These are phyloP conservation scores for Fusarium secorum DNA, from an alignment of 2,329 filamentous ascomycete genomes.

Conservation along the genomic window DNA sequence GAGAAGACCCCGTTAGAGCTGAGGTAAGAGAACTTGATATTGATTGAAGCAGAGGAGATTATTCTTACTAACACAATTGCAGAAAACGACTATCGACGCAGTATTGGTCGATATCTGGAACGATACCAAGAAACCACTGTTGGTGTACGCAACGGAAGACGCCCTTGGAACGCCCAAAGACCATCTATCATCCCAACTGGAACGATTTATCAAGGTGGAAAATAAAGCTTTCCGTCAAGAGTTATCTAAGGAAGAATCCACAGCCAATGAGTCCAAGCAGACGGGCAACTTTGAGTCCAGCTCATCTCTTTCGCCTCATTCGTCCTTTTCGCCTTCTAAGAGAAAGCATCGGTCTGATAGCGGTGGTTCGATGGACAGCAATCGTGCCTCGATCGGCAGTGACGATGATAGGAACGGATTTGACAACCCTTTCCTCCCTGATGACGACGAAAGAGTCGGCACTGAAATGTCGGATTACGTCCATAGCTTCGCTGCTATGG, in stretches of 20 bases:
- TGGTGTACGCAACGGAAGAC: slow-evolving; percentile 62
- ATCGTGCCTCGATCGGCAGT: slow-evolving; percentile 54
- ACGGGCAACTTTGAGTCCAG: slow-evolving; percentile 47
- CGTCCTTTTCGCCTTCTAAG: slow-evolving; percentile 52
- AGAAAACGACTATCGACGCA: slow-evolving; percentile 58
- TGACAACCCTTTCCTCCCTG: slow-evolving; percentile 45
- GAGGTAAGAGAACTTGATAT: slow-evolving; percentile 52
- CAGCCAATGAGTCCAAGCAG: slow-evolving; percentile 33
- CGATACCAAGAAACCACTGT: slow-evolving; percentile 56
- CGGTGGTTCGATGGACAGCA: slow-evolving; percentile 56
- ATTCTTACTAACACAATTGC: slow-evolving; percentile 19
- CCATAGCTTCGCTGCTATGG: slow-evolving; percentile 17
- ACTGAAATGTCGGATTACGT: slow-evolving; percentile 40
- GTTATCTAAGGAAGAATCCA: slow-evolving; percentile 50
- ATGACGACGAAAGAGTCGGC: slow-evolving; percentile 33
- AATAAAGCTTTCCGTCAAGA: slow-evolving; percentile 62
- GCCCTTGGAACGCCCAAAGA: slow-evolving; percentile 28
- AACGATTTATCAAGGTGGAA: slow-evolving; percentile 60
- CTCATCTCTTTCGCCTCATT: slow-evolving; percentile 45
- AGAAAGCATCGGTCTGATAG: slow-evolving; percentile 57
- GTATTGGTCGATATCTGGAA: slow-evolving; percentile 57
- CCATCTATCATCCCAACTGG: slow-evolving; percentile 50
- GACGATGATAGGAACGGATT: slow-evolving; percentile 49
- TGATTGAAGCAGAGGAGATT: background rate
- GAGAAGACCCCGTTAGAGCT: slow-evolving; percentile 54